These are phyloP conservation scores for Leucocoprinus leucothites DNA, from an alignment of 768 basidiomycete species.

Conservation along the genomic window DNA sequence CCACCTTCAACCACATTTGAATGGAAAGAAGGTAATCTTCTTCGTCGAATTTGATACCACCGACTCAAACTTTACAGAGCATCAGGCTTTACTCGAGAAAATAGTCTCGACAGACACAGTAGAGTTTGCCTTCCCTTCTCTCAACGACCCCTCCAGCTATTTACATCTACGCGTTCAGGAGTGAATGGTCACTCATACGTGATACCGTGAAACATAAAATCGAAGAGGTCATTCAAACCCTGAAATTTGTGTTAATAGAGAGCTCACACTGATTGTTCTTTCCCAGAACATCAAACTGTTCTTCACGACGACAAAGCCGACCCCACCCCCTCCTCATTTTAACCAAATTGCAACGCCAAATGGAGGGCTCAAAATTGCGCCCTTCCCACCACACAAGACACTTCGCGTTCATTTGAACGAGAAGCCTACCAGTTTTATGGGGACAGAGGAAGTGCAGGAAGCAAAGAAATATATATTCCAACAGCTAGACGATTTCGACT, in stretches of 20 bases:
- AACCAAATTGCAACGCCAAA: constrained; percentile 39
- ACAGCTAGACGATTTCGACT: constrained; percentile 73
- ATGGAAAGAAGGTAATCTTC: constrained; percentile 12
- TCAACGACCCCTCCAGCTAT: constrained; percentile 5
- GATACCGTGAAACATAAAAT: constrained; percentile 73
- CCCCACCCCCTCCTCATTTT: constrained; percentile 36
- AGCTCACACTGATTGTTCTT: constrained; percentile 10
- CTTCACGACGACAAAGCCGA: constrained; percentile 36
- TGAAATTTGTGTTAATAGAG: constrained; percentile 7
- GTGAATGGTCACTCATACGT: constrained; percentile 68
- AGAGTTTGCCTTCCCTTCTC: constrained; percentile 41
- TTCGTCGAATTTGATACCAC: neutral
- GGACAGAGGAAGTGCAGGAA: constrained; percentile 54
- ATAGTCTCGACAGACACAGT: constrained; percentile 65
- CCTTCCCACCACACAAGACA: constrained; percentile 62
- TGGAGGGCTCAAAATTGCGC: constrained; percentile 68
- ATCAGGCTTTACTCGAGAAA: constrained; percentile 54
- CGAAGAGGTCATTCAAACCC: constrained; percentile 45
- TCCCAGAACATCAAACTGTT: constrained; percentile 50
- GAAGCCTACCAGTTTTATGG: constrained; percentile 57
- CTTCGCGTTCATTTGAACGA: constrained; percentile 49
- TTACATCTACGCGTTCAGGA: constrained; percentile 32
- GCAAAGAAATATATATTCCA: constrained; percentile 54
- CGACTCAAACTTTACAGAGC: constrained; percentile 35
- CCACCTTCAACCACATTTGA: neutral